Conservation (phyloP, 441 rosid genomes). For the Macaranga tanarius region DNA sequence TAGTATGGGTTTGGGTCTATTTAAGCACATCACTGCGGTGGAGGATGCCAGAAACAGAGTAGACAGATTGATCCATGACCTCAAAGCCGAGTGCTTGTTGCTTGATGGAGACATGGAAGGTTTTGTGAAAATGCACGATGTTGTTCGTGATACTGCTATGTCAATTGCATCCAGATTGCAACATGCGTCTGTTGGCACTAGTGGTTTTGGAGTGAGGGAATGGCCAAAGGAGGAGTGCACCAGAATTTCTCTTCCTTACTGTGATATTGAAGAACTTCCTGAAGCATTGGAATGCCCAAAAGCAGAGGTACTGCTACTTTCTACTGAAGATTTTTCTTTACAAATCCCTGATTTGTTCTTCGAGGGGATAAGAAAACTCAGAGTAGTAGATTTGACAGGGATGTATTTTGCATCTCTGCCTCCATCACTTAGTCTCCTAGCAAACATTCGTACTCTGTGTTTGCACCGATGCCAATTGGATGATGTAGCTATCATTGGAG, state of each 20-base stretch:
- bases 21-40: not conserved
- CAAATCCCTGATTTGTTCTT: not conserved
- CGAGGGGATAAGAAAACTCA: not conserved
- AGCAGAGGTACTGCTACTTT: not conserved
- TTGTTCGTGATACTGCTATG: conserved; percentile 14
- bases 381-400: not conserved
- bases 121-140: conserved; percentile 1
- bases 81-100: not conserved
- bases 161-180: no score
- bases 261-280: conserved; percentile 6
- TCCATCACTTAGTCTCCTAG: not conserved
- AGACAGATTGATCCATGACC: not conserved
- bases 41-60: not conserved
- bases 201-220: no score
- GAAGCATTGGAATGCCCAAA: conserved; percentile 5
- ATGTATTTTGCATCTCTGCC: not conserved
- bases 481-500: conserved; percentile 25
- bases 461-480: not conserved
- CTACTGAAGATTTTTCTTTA: not conserved
- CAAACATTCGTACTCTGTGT: not conserved
- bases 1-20: conserved; percentile 16
- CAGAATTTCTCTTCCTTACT: not conserved
- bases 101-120: not conserved
- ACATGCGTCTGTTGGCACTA: no score
- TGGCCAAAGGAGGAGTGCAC: no score